A percentile compares a stretch with the other conserved stretches of the same genome.
phyloP scores from a whole-genome alignment of 2,329 filamentous ascomycete genomes.

The Calonectria fujianensis region DNA sequence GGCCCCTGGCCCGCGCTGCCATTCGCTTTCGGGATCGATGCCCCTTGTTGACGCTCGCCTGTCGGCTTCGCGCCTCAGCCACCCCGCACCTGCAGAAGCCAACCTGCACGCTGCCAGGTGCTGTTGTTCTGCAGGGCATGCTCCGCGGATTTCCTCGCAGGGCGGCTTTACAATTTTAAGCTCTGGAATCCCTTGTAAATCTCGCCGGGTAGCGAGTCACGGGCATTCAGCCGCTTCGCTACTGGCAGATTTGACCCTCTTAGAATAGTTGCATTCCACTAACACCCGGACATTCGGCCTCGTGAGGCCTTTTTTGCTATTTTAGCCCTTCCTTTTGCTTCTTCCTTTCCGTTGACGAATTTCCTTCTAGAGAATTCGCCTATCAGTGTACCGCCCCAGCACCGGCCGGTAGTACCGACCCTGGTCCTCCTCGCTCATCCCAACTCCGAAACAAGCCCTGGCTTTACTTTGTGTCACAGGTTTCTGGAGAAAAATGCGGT shows the following conservation, averaged over 20 bases:
- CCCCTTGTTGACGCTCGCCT: constrained; percentile 7
- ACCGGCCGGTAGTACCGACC: neutral
- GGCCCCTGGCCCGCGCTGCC: neutral
- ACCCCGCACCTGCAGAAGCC: constrained; percentile 19
- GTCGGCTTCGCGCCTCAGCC: constrained; percentile 14
- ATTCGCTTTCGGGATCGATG: constrained; percentile 3
- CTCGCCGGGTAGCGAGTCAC: neutral
- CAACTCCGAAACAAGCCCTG: constrained; percentile 18
- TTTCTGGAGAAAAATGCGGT: neutral
- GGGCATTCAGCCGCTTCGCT: constrained; percentile 11
- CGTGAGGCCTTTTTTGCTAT: neutral
- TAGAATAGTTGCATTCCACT: neutral
- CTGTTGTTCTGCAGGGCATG: constrained; percentile 19
- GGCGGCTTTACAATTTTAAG: constrained; percentile 4
- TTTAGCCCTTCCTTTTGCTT: neutral
- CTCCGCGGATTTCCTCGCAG: neutral
- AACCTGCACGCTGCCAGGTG: constrained; percentile 1
- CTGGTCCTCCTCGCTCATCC: constrained; percentile 15
- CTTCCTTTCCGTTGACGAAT: neutral
- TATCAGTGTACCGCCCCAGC: neutral
- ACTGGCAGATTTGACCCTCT: constrained; percentile 3
- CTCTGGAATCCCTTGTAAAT: constrained; percentile 20
- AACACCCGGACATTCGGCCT: neutral
- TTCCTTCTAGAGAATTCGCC: neutral
- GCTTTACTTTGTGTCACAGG: neutral